Evolutionary conservation across 192 early-diverging fungal species (phyloP).

Genomic region (Linnemannia zychae): DNA sequence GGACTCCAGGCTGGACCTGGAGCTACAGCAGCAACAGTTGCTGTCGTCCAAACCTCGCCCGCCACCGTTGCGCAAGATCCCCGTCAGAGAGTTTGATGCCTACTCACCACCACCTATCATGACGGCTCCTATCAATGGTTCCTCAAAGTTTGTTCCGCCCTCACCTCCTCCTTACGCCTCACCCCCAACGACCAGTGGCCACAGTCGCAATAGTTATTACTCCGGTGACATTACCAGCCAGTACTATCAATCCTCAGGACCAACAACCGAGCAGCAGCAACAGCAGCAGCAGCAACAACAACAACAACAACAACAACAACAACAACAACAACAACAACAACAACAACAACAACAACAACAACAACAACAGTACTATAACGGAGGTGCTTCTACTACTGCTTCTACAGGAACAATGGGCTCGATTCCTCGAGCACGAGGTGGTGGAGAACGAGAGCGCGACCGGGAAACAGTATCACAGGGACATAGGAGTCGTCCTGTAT

Average conservation of each 20-base stretch:
- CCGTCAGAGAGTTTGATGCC: conserved; percentile 43
- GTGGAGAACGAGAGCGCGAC: conserved; percentile 8
- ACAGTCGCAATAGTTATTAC: conserved; percentile 18
- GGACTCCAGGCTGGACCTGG: conserved; percentile 42
- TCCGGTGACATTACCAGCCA: conserved; percentile 1
- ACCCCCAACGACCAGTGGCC: not conserved
- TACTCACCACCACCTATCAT: conserved; percentile 48
- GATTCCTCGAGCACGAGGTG: conserved; percentile 21
- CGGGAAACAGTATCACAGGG: conserved; percentile 24
- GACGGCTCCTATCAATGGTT: conserved; percentile 48
- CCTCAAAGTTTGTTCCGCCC: conserved; percentile 30
- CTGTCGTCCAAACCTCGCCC: conserved; percentile 30
- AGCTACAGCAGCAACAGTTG: conserved; percentile 14
- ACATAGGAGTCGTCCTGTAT: conserved; percentile 42
- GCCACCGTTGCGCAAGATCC: conserved; percentile 44
- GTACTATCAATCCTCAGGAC: conserved; percentile 6
- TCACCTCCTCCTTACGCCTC: conserved; percentile 35
- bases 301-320: no score
- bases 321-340: no score
- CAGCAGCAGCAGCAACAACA: conserved; percentile 23
- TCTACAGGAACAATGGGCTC: conserved; percentile 17
- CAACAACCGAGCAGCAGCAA: not conserved
- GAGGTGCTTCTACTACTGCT: not conserved
- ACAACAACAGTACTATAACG: conserved; percentile 17
- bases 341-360: conserved; percentile 12